Evolutionary conservation across 495 filamentous ascomycete genomes (phyloP).

Genomic region (Neurospora tetrasperma): DNA sequence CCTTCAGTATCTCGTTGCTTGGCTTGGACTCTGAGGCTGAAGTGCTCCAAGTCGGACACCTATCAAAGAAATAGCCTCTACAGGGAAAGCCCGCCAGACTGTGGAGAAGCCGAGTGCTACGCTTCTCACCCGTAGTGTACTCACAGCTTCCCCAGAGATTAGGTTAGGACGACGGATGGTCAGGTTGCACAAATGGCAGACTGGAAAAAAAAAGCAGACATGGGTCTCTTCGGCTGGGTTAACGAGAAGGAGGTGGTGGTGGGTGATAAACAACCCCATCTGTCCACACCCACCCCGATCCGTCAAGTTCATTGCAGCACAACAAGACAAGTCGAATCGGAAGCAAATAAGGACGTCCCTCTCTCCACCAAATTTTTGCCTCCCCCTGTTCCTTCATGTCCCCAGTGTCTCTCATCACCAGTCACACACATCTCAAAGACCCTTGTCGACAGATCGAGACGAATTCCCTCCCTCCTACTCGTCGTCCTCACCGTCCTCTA

Average conservation of each 20-base stretch:
- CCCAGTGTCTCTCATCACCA: not conserved
- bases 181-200: not conserved
- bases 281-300: not conserved
- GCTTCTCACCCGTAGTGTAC: not conserved
- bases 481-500: not conserved
- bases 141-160: not conserved
- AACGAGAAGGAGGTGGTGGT: conserved; percentile 5
- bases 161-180: not conserved
- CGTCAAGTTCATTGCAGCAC: not conserved
- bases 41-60: not conserved
- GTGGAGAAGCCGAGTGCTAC: conserved; percentile 11
- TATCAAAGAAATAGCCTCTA: not conserved
- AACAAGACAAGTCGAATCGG: not conserved
- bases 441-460: not conserved
- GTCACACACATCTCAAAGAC: not conserved
- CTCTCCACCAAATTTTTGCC: not conserved
- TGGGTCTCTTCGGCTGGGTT: conserved; percentile 8
- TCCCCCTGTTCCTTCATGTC: not conserved
- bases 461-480: not conserved
- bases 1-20: not conserved
- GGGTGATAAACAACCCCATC: conserved; percentile 5
- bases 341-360: not conserved
- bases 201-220: not conserved
- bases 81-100: not conserved
- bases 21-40: not conserved